A percentile compares a stretch with the other conserved stretches of the same genome.
Conservation (phyloP, 768 basidiomycete genomes). For the Terana coerulea region DNA sequence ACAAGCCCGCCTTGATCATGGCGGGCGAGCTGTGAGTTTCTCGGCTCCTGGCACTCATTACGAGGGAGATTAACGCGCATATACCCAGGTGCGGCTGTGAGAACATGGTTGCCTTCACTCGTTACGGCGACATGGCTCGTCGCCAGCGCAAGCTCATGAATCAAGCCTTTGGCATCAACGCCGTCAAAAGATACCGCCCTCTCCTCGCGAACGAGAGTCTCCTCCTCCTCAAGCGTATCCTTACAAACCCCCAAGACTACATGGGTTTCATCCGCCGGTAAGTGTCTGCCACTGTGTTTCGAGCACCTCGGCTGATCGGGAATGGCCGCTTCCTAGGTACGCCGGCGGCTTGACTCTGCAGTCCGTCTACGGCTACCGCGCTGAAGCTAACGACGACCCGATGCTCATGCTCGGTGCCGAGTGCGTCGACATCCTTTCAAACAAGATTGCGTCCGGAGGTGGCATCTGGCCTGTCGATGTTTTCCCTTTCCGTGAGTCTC, state of each 20-base stretch:
- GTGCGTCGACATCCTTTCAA: conserved; percentile 38
- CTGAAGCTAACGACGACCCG: conserved; percentile 34
- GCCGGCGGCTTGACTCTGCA: conserved; percentile 50
- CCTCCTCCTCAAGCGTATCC: conserved; percentile 51
- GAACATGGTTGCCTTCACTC: conserved; percentile 68
- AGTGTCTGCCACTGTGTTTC: too few species aligned
- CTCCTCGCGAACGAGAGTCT: conserved; percentile 54
- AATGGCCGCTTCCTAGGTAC: too few species aligned
- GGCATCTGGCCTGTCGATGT: conserved; percentile 41
- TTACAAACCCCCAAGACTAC: conserved; percentile 37
- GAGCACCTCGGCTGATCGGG: too few species aligned
- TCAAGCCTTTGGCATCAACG: conserved; percentile 51
- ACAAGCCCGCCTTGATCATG: conserved; percentile 70
- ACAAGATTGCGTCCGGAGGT: conserved; percentile 39
- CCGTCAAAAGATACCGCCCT: conserved; percentile 54
- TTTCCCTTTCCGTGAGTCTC: conserved; percentile 31
- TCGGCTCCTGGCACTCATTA: too few species aligned
- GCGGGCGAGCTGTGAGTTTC: conserved; percentile 61
- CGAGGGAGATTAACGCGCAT: too few species aligned
- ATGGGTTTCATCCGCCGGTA: conserved; percentile 34
- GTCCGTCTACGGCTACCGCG: conserved; percentile 61
- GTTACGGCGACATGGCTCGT: conserved; percentile 57
- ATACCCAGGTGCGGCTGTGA: conserved; percentile 55
- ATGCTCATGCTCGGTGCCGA: conserved; percentile 41
- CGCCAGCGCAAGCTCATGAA: conserved; percentile 68